These are phyloP conservation scores for Lentinula sp. DNA, from an alignment of 768 basidiomycete species.

Conservation along the genomic window DNA sequence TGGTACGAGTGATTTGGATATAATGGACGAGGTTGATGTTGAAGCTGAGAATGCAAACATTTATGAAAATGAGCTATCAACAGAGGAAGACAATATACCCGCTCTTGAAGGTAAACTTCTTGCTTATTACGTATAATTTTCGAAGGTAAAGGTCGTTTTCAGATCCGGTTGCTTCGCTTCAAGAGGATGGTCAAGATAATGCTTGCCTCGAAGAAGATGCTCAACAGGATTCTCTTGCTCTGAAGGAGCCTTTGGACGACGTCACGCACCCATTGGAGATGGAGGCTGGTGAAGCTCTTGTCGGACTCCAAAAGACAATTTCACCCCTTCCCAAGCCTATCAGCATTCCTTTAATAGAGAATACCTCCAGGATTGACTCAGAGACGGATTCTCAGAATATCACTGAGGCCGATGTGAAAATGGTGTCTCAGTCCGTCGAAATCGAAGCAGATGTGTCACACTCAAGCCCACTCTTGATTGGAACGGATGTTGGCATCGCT, in stretches of 20 bases:
- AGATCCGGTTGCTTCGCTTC: not conserved
- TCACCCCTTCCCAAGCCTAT: not conserved
- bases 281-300: not conserved
- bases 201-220: not conserved
- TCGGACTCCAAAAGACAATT: not conserved
- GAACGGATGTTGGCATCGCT: not conserved
- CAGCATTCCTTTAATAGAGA: not conserved
- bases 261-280: not conserved
- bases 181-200: not conserved
- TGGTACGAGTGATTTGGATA: slow-evolving; percentile 21
- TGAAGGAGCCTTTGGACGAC: not conserved
- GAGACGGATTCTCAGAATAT: too few relatives aligned
- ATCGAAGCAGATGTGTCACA: not conserved
- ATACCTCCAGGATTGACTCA: not conserved
- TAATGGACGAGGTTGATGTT: not conserved
- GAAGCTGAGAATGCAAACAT: not conserved
- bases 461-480: not conserved
- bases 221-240: not conserved
- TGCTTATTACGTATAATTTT: not conserved
- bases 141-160: not conserved
- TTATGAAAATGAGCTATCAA: not conserved
- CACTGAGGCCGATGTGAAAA: not conserved
- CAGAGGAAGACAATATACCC: not conserved
- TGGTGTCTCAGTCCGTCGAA: not conserved
- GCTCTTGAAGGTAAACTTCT: not conserved